Base-by-base conservation (phyloP, 768 basidiomycete genomes). In the Gymnopilus dilepis region DNA sequence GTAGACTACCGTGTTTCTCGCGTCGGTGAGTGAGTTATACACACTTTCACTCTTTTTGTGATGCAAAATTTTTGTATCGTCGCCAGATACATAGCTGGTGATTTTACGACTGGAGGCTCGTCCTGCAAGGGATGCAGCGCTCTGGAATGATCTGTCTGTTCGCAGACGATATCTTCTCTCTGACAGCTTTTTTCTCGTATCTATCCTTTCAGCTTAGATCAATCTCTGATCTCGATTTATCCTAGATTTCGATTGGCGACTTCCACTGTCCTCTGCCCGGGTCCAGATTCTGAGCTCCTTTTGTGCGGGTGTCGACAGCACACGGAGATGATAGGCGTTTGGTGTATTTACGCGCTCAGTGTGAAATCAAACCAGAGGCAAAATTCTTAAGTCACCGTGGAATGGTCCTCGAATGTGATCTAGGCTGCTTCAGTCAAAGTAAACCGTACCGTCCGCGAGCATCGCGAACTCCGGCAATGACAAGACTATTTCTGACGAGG, bases 151-250 rank as follows among this genome's bases (percentile, higher is more conserved):
- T 28, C 38, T 31, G 59, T 60, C 59, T 53, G n/a, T 34, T 41
- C 7, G 48, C 38, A 59, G 58, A 59, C 50, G 12, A 42, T 52
- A 60, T 60, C 59, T 60, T 60, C 59, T 60, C 59, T 60, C 59
- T 60, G 59, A 60, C 11, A n/a, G n/a, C n/a, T n/a, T 24, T 43
- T 22, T 9, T 22, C 19, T 8, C 52, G 9, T 28, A 13, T 34
- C 15, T 30, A 15, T 15, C 4, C 30, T 53, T 19, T 38, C 38
- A 11, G 22, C 33, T 15, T 4, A 5, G n/a, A 13, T 21, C 19
- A 22, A n/a, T 6, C 17, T n/a, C 22, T 50, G 19, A 48, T 15
- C 1, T 41, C 19, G n/a, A 17, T 26, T 48, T 13, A 15, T 30
- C 30, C 26, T 26, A 48, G 9, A 15, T 3, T 13, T 13, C n/a